Percentiles rank a stretch among this genome's conserved stretches.
phyloP scores from a whole-genome alignment of 192 early-diverging fungal species.

The Dissophora ornata region DNA sequence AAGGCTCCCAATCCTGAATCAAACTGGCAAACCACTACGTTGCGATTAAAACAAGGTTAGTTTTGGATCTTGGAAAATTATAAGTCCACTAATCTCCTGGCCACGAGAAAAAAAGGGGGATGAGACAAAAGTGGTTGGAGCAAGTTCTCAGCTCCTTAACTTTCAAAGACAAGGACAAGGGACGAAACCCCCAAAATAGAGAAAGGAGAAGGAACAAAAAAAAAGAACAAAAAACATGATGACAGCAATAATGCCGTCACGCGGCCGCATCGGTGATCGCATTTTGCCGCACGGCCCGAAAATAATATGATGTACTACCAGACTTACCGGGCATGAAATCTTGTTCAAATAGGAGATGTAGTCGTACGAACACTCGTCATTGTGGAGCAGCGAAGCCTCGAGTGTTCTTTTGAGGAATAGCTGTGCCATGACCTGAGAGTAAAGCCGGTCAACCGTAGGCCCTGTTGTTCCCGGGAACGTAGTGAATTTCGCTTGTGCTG shows the following conservation, averaged over 20 bases:
- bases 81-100: too few species aligned
- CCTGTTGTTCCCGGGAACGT: not conserved
- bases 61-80: not conserved
- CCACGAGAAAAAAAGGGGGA: too few species aligned
- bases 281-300: too few species aligned
- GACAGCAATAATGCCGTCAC: not conserved
- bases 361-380: constrained; percentile 26
- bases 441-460: not conserved
- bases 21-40: constrained; percentile 34
- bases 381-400: constrained; percentile 29
- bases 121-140: too few species aligned
- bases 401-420: constrained; percentile 25
- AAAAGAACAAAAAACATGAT: too few species aligned
- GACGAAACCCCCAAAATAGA: constrained; percentile 1
- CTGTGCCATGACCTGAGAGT: constrained; percentile 8
- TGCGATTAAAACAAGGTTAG: not conserved
- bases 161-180: not conserved
- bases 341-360: constrained; percentile 45
- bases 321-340: constrained; percentile 43
- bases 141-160: too few species aligned
- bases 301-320: too few species aligned
- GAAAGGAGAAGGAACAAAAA: not conserved
- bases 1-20: constrained; percentile 37
- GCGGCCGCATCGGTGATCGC: too few species aligned
- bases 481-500: too few species aligned